phyloP scores from a whole-genome alignment of 805 yeast species.

The Wilhelminamyces savonicus region DNA sequence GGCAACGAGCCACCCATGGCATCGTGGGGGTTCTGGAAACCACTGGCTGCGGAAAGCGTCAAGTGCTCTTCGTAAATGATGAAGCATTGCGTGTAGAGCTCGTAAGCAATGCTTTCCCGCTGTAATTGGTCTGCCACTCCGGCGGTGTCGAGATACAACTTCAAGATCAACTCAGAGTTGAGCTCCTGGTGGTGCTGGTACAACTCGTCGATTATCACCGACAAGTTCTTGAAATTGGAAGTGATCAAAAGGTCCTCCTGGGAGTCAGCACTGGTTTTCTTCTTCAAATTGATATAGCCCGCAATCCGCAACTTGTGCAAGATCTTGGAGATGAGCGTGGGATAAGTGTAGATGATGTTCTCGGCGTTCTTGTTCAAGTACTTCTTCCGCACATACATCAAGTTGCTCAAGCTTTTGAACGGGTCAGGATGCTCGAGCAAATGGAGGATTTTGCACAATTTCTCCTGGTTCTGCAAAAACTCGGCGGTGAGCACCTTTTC shows the following conservation, averaged over 20 bases:
- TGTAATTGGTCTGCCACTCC: slow-evolving; percentile 72
- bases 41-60: slow-evolving; percentile 14
- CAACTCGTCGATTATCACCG: slow-evolving; percentile 65
- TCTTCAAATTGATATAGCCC: slow-evolving; percentile 17
- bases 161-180: slow-evolving; percentile 32
- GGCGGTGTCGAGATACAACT: slow-evolving; percentile 61
- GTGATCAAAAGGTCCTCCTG: slow-evolving; percentile 27
- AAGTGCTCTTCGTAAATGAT: slow-evolving; percentile 69
- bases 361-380: slow-evolving; percentile 49
- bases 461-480: slow-evolving; percentile 46
- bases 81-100: slow-evolving; percentile 83
- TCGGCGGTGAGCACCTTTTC: slow-evolving; percentile 28
- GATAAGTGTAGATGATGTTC: slow-evolving; percentile 62
- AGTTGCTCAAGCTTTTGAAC: slow-evolving; percentile 23
- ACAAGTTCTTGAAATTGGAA: slow-evolving; percentile 65
- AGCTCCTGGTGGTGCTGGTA: slow-evolving; percentile 32
- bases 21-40: slow-evolving; percentile 26
- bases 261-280: slow-evolving; percentile 21
- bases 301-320: slow-evolving; percentile 51
- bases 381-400: slow-evolving; percentile 32
- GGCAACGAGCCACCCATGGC: slow-evolving; percentile 40
- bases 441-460: slow-evolving; percentile 65
- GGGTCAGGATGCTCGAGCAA: slow-evolving; percentile 44
- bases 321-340: slow-evolving; percentile 62
- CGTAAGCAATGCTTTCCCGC: slow-evolving; percentile 71